Evolutionary conservation across 176 grass and related monocot genomes (phyloP).

Genomic region (Aechmea fasciata): DNA sequence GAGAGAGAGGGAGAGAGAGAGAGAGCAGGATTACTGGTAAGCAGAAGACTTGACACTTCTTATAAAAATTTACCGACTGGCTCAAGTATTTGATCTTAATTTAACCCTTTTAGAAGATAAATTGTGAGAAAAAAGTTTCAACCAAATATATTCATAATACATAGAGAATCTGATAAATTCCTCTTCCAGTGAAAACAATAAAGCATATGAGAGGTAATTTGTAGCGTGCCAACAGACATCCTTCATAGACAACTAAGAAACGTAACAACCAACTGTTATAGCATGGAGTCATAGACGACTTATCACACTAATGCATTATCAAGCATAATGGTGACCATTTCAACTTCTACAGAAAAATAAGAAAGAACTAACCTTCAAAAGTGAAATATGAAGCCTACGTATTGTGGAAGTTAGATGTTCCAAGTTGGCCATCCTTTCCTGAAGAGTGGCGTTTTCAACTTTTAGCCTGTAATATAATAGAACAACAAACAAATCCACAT

Average conservation of each 20-base stretch:
- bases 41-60: too few species aligned
- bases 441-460: constrained; percentile 74
- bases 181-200: not conserved
- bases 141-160: too few species aligned
- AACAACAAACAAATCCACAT: constrained; percentile 23
- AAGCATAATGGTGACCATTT: constrained; percentile 6
- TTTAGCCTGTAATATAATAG: constrained; percentile 48
- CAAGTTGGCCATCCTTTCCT: constrained; percentile 65
- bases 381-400: constrained; percentile 64
- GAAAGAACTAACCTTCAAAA: constrained; percentile 47
- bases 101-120: not conserved
- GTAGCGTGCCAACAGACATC: not conserved
- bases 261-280: not conserved
- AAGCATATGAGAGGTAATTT: not conserved
- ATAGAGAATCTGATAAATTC: not conserved
- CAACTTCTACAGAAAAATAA: constrained; percentile 3
- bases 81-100: not conserved
- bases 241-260: not conserved
- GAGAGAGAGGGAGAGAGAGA: too few species aligned
- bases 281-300: not conserved
- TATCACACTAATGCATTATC: not conserved
- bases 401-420: constrained; percentile 68
- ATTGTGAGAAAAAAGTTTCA: not conserved
- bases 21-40: too few species aligned
- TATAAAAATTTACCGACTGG: not conserved